Conservation (phyloP, 108 stramenopile species). For the Conticribra guillardii region DNA sequence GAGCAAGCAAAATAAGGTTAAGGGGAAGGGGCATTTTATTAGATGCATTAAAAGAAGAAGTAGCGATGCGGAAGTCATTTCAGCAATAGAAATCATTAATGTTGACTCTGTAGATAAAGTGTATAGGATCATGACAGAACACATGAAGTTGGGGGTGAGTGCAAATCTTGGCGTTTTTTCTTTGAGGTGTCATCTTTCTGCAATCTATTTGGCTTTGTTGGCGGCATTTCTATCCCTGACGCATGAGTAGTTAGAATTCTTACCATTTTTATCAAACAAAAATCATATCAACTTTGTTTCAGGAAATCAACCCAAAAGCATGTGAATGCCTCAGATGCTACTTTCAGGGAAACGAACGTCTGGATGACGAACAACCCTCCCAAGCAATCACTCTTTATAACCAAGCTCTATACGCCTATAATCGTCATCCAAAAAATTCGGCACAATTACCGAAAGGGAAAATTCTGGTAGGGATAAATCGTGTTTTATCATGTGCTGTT, state of each 20-base stretch:
- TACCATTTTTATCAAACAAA: too few species aligned
- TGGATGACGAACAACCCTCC: conserved; percentile 56
- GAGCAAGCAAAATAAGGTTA: conserved; percentile 53
- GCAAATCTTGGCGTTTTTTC: neutral
- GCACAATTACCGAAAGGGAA: conserved; percentile 56
- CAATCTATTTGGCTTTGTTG: too few species aligned
- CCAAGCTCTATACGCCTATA: conserved; percentile 53
- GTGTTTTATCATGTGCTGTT: too few species aligned
- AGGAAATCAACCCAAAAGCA: conserved; percentile 53
- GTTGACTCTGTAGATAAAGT: conserved; percentile 88
- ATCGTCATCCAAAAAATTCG: conserved; percentile 11
- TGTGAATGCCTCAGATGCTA: conserved; percentile 80
- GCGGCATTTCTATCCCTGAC: too few species aligned
- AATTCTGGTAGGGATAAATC: too few species aligned
- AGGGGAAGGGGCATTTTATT: conserved; percentile 64
- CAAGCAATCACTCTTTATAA: conserved; percentile 73
- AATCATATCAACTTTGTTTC: too few species aligned
- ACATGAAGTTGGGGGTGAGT: conserved; percentile 68
- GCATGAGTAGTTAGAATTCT: too few species aligned
- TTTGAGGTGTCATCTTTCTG: neutral
- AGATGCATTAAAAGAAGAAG: conserved; percentile 60
- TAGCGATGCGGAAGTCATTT: conserved; percentile 9
- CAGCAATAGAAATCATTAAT: conserved; percentile 62
- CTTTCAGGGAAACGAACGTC: conserved; percentile 73
- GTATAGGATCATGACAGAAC: conserved; percentile 76